phyloP scores from a whole-genome alignment of 768 basidiomycete genomes.

The Podaxis pistillaris region DNA sequence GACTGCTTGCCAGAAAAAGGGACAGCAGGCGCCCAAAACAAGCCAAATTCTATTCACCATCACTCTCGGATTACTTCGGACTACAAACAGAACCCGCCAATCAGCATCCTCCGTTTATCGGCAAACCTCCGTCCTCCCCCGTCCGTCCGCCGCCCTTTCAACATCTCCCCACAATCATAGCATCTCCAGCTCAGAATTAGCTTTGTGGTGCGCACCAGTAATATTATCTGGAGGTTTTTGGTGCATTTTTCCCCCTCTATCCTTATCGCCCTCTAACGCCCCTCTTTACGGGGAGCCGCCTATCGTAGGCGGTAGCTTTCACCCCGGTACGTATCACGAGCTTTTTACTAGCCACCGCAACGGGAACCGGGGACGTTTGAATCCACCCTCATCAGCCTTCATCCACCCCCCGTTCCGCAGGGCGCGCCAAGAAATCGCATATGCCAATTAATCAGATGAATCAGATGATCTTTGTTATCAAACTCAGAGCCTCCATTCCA shows the following conservation, averaged over 20 bases:
- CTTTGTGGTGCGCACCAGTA: not conserved
- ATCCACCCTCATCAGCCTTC: not conserved
- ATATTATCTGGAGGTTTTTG: not conserved
- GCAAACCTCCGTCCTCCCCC: slow-evolving; percentile 5
- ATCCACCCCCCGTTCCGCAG: not conserved
- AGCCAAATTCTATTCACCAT: slow-evolving; percentile 19
- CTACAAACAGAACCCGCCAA: slow-evolving; percentile 22
- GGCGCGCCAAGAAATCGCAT: not conserved
- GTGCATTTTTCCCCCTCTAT: not conserved
- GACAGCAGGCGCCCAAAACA: slow-evolving; percentile 18
- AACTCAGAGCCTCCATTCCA: not conserved
- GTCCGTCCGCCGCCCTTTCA: not conserved
- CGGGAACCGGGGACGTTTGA: not conserved
- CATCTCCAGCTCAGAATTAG: not conserved
- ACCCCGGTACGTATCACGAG: slow-evolving; percentile 3
- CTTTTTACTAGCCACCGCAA: not conserved
- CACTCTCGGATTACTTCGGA: slow-evolving; percentile 34
- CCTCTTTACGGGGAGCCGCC: not conserved
- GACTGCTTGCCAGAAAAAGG: slow-evolving; percentile 6
- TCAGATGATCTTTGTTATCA: not conserved
- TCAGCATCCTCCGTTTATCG: slow-evolving; percentile 10
- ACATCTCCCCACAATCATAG: not conserved
- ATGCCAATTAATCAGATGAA: not conserved
- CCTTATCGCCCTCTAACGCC: not conserved
- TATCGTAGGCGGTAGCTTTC: not conserved